A percentile compares a stretch with the other conserved stretches of the same genome.
phyloP scores from a whole-genome alignment of 176 grass and related monocot genomes.

The Lolium perenne region DNA sequence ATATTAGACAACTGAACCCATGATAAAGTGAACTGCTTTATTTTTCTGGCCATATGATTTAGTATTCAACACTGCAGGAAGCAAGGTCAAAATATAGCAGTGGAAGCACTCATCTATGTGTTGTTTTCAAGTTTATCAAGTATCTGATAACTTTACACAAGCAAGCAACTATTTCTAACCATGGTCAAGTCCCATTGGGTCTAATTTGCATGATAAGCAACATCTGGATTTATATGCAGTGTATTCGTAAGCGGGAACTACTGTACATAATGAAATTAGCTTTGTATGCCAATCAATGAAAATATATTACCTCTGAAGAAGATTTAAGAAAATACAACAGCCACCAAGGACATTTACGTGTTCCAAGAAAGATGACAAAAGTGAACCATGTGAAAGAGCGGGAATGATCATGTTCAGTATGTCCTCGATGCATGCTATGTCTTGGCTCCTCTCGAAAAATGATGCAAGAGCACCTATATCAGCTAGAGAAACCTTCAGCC shows the following conservation, averaged over 20 bases:
- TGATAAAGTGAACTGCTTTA: slow-evolving; percentile 11
- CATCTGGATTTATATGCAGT: neutral
- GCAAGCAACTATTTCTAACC: slow-evolving; percentile 50
- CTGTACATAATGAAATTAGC: slow-evolving; percentile 16
- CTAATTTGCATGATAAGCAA: slow-evolving; percentile 38
- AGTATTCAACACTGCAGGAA: slow-evolving; percentile 1
- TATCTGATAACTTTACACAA: slow-evolving; percentile 31
- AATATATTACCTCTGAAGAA: slow-evolving; percentile 66
- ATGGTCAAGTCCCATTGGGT: neutral
- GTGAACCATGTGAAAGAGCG: slow-evolving; percentile 57
- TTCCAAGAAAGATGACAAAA: slow-evolving; percentile 67
- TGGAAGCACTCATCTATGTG: slow-evolving; percentile 6
- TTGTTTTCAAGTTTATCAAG: slow-evolving; percentile 27
- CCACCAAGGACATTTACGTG: slow-evolving; percentile 69
- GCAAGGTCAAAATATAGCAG: slow-evolving; percentile 13
- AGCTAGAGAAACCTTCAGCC: slow-evolving; percentile 55
- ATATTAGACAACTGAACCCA: slow-evolving; percentile 21
- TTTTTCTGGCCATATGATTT: neutral
- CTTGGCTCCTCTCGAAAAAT: slow-evolving; percentile 75
- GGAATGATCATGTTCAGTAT: slow-evolving; percentile 72
- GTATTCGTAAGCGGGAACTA: slow-evolving; percentile 1
- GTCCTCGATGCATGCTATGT: slow-evolving; percentile 80
- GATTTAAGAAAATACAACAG: slow-evolving; percentile 70
- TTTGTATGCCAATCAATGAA: neutral
- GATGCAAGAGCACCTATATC: slow-evolving; percentile 73